Evolutionary conservation across 805 yeast genomes (phyloP).

Genomic region (Tetrapisispora fleetii): DNA sequence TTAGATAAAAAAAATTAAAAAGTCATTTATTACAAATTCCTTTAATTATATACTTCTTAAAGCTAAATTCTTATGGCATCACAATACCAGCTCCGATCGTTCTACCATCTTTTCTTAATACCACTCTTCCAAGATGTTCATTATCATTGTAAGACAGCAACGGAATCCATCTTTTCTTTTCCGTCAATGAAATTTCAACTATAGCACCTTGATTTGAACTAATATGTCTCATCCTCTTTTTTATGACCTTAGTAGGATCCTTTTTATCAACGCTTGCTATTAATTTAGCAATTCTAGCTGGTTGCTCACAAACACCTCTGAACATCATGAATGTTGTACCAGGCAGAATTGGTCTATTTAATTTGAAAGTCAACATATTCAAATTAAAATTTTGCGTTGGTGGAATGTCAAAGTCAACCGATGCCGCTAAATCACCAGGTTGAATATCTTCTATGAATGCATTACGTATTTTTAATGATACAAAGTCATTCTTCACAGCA

Average conservation of each 20-base stretch:
- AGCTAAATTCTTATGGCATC: not conserved
- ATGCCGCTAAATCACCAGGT: slow-evolving; percentile 58
- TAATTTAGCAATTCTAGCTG: slow-evolving; percentile 53
- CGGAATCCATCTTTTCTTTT: slow-evolving; percentile 85
- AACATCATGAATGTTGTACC: slow-evolving; percentile 75
- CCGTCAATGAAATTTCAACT: slow-evolving; percentile 93
- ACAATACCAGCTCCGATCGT: slow-evolving; percentile 88
- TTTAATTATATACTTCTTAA: not conserved
- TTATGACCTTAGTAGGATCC: slow-evolving; percentile 67
- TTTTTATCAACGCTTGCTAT: slow-evolving; percentile 60
- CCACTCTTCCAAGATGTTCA: slow-evolving; percentile 91
- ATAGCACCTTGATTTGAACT: slow-evolving; percentile 93
- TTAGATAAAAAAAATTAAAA: not conserved
- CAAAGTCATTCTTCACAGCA: slow-evolving; percentile 49
- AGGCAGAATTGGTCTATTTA: slow-evolving; percentile 60
- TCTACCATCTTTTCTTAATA: slow-evolving; percentile 94
- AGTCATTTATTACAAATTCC: not conserved
- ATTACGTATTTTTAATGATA: slow-evolving; percentile 34
- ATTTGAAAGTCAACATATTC: slow-evolving; percentile 53
- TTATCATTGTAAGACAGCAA: slow-evolving; percentile 77
- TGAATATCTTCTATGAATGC: slow-evolving; percentile 37
- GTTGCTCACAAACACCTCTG: slow-evolving; percentile 62
- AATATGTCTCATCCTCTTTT: slow-evolving; percentile 89
- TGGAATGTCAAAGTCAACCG: slow-evolving; percentile 37
- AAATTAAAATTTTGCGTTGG: slow-evolving; percentile 43